These are phyloP conservation scores for Singerocomus inundabilis DNA, from an alignment of 1,284 basidiomycete genomes.

Conservation along the genomic window DNA sequence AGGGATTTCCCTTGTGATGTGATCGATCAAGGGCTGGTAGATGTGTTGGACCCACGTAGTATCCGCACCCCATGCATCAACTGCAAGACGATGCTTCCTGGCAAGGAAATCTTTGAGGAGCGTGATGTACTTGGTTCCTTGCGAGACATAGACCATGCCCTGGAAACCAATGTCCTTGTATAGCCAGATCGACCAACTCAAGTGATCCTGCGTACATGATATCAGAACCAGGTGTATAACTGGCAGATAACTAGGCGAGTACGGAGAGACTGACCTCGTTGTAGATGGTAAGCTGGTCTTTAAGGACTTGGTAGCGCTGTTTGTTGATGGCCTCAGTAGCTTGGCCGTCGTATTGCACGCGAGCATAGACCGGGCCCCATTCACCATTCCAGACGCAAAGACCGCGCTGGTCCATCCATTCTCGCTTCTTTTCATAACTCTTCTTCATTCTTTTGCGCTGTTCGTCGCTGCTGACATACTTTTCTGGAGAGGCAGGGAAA, in stretches of 20 bases:
- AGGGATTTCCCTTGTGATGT: slow-evolving; percentile 48
- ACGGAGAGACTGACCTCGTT: slow-evolving; percentile 43
- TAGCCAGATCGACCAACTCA: slow-evolving; percentile 83
- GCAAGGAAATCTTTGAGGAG: slow-evolving; percentile 61
- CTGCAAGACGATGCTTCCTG: slow-evolving; percentile 61
- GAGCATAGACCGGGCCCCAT: slow-evolving; percentile 69
- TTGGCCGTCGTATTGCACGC: slow-evolving; percentile 55
- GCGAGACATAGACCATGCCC: slow-evolving; percentile 73
- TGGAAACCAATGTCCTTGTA: slow-evolving; percentile 88
- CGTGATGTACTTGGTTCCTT: slow-evolving; percentile 67
- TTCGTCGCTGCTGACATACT: slow-evolving; percentile 50
- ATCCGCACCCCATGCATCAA: slow-evolving; percentile 67
- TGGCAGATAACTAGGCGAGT: neutral
- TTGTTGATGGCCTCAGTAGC: slow-evolving; percentile 64
- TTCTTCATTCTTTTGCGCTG: slow-evolving; percentile 52
- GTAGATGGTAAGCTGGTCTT: slow-evolving; percentile 75
- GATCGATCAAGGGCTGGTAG: slow-evolving; percentile 57
- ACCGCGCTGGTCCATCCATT: slow-evolving; percentile 64
- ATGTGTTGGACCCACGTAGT: slow-evolving; percentile 45
- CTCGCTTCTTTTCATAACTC: slow-evolving; percentile 64
- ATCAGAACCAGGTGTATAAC: neutral
- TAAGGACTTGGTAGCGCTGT: slow-evolving; percentile 61
- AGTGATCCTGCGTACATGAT: slow-evolving; percentile 47
- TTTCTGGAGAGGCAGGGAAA: slow-evolving; percentile 64
- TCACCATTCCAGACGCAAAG: slow-evolving; percentile 78